Base-by-base conservation (phyloP, 805 yeast species). In the Clavispora santaluciae region DNA sequence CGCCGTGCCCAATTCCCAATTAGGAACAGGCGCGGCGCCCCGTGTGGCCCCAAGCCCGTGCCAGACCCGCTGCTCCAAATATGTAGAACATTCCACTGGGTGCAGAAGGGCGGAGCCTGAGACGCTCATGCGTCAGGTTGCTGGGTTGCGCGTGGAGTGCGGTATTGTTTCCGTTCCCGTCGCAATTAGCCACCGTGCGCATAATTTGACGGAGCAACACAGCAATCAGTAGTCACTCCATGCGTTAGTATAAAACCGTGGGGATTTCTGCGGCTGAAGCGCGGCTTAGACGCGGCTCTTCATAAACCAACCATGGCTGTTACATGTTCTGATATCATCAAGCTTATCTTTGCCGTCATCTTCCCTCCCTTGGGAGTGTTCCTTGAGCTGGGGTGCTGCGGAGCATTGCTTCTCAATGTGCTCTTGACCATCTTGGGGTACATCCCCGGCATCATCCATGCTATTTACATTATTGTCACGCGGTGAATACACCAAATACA, bases 371-470 rank as follows among this genome's bases (percentile, higher is more conserved):
- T 79, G 49, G 84, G 83, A 42, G 85, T 79, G 4, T 77, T 76
- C 65, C 59, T 76, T 40, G 82, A 78, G 61, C 63, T 71, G 48
- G 85, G 85, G 28, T 77, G 81, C 58, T 61, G 70, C 24, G 55
- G 67, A 12, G 55, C 55, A 17, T 55, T 47, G 41, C 54, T 39
- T 53, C 49, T 86, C 55, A 83, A 84, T 64, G 63, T 83, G 36
- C 53, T 86, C 33, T 72, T 86, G 55, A 81, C 90, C 17, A 59
- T 79, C 47, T 70, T 86, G 43, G 93, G 90, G 30, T 85, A 80
- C 63, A 64, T 86, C 48, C 95, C 95, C 2, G 95, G 86, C 44
- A 72, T 81, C 38, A 56, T 82, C 12, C 87, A 82, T 53, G 81
- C 87, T 5, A 63, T 81, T 37, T 81, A 76, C 54, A 66, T 81